phyloP scores from a whole-genome alignment of 768 basidiomycete species.

The Kwoniella botswanensis region DNA sequence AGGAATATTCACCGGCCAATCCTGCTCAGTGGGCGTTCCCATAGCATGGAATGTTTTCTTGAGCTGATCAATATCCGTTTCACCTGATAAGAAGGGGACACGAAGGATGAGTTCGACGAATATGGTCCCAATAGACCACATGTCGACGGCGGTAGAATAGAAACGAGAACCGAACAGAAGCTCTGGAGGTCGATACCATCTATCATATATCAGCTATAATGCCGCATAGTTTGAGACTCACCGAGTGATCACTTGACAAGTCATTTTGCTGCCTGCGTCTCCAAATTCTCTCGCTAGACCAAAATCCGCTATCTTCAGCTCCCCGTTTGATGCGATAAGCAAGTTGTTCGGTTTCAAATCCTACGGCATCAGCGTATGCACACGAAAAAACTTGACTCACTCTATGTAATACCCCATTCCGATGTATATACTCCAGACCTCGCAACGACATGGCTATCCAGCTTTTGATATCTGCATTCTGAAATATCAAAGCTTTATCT shows the following conservation, averaged over 20 bases:
- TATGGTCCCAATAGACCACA: constrained; percentile 98
- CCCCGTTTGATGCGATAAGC: constrained; percentile 85
- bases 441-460: constrained; percentile 99
- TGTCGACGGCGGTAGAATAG: constrained; percentile 89
- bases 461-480: constrained; percentile 94
- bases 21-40: constrained; percentile 93
- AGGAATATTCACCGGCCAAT: constrained; percentile 79
- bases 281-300: constrained; percentile 96
- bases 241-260: constrained; percentile 97
- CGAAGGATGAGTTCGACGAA: constrained; percentile 97
- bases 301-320: constrained; percentile 97
- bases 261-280: constrained; percentile 95
- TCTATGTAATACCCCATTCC: constrained; percentile 90
- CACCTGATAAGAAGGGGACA: constrained; percentile 92
- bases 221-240: constrained; percentile 58
- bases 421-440: constrained; percentile 96
- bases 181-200: constrained; percentile 98
- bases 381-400: constrained; percentile 61
- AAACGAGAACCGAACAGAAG: constrained; percentile 87
- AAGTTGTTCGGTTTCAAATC: constrained; percentile 99
- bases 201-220: constrained; percentile 49
- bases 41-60: constrained; percentile 92
- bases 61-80: constrained; percentile 94
- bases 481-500: constrained; percentile 86
- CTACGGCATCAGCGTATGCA: constrained; percentile 60